Percentiles rank a stretch among this genome's conserved stretches.
phyloP scores from a whole-genome alignment of 176 grass and related monocot genomes.

The Paspalum notatum region DNA sequence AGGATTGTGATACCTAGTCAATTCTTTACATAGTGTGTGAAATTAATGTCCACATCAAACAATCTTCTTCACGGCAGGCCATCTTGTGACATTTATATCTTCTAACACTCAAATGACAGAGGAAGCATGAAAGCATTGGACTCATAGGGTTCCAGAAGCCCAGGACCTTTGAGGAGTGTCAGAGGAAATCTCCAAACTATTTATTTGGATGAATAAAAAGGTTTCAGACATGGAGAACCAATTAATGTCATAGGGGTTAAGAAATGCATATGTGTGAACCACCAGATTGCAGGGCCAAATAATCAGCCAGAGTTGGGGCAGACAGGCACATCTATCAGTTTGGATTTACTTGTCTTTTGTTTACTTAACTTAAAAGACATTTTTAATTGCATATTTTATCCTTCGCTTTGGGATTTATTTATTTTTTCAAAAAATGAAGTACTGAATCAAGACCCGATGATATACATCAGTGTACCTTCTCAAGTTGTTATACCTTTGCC shows the following conservation, averaged over 20 bases:
- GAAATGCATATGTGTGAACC: neutral
- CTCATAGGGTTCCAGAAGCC: neutral
- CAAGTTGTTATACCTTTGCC: neutral
- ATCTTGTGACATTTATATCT: neutral
- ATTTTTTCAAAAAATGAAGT: neutral
- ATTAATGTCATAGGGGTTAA: neutral
- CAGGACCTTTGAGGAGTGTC: neutral
- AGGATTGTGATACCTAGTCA: neutral
- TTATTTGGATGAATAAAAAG: neutral
- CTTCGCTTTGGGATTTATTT: neutral
- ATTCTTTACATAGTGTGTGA: neutral
- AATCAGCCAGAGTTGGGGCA: neutral
- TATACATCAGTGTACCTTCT: neutral
- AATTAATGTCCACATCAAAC: neutral
- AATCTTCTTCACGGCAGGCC: neutral
- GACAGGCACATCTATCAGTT: neutral
- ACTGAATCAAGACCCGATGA: neutral
- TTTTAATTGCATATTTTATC: neutral
- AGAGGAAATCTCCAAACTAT: neutral
- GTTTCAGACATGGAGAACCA: neutral
- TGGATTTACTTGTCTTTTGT: neutral
- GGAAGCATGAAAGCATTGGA: neutral
- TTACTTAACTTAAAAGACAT: neutral
- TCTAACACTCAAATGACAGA: neutral
- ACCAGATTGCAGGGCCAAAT: neutral